These are phyloP conservation scores for Funneliformis caledonium DNA, from an alignment of 371 early-diverging fungal species.

Conservation along the genomic window DNA sequence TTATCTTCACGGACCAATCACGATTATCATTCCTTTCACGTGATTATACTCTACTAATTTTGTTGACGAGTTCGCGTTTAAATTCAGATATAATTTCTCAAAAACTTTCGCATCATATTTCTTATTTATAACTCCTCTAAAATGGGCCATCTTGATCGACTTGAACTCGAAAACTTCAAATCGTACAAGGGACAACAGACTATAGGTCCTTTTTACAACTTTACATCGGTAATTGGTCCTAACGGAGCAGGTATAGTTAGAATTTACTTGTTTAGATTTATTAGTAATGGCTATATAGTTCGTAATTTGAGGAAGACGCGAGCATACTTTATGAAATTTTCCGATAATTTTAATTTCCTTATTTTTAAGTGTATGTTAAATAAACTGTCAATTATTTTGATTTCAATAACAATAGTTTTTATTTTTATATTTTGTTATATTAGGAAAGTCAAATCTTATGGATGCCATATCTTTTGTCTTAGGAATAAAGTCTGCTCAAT, in stretches of 20 bases:
- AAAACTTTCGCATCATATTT: too few species aligned
- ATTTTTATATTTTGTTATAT: not conserved
- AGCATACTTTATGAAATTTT: not conserved
- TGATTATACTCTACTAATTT: too few species aligned
- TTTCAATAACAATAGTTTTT: not conserved
- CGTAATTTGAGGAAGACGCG: not conserved
- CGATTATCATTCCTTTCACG: too few species aligned
- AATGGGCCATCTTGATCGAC: constrained; percentile 84
- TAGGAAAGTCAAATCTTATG: constrained; percentile 98
- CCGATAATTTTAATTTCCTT: not conserved
- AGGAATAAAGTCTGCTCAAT: constrained; percentile 85
- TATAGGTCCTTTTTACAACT: constrained; percentile 96
- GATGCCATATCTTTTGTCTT: constrained; percentile 99
- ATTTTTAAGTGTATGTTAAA: not conserved
- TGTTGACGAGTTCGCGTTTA: too few species aligned
- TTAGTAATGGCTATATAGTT: not conserved
- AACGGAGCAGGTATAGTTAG: constrained; percentile 90
- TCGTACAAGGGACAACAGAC: constrained; percentile 92
- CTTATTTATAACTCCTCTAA: constrained; percentile 6
- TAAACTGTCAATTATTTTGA: not conserved
- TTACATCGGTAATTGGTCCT: constrained; percentile 98
- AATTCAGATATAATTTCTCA: too few species aligned
- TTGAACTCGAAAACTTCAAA: constrained; percentile 99
- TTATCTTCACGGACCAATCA: too few species aligned
- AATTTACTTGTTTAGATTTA: not conserved